Evolutionary conservation across 2,329 filamentous ascomycete species (phyloP).

Genomic region (Penicillium concentricum): DNA sequence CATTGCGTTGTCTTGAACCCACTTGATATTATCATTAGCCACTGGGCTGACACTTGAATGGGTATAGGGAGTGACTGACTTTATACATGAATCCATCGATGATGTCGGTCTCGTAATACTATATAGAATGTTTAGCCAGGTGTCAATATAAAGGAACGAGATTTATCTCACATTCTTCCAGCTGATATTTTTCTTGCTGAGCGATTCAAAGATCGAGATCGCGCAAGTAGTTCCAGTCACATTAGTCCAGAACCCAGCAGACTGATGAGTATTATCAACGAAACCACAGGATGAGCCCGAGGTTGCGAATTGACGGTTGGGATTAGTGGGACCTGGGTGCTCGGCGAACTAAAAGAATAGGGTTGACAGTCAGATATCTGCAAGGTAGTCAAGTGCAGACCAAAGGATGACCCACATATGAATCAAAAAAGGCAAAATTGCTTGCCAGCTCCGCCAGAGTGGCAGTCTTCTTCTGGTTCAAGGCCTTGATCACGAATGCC

Average conservation of each 20-base stretch:
- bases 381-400: neutral
- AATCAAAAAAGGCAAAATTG: slow-evolving; percentile 42
- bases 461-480: slow-evolving; percentile 35
- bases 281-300: slow-evolving; percentile 37
- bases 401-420: slow-evolving; percentile 27
- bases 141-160: neutral
- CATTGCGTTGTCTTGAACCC: slow-evolving; percentile 40
- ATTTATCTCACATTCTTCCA: slow-evolving; percentile 37
- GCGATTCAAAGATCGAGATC: slow-evolving; percentile 40
- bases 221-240: slow-evolving; percentile 36
- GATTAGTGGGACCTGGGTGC: slow-evolving; percentile 43
- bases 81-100: slow-evolving; percentile 39
- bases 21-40: slow-evolving; percentile 18
- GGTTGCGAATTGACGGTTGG: slow-evolving; percentile 43
- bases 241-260: slow-evolving; percentile 35
- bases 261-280: slow-evolving; percentile 33
- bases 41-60: neutral
- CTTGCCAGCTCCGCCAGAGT: slow-evolving; percentile 36
- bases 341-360: slow-evolving; percentile 34
- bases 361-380: slow-evolving; percentile 2
- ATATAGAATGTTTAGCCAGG: neutral
- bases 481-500: slow-evolving; percentile 41
- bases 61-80: slow-evolving; percentile 7
- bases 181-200: slow-evolving; percentile 36
- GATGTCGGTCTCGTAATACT: slow-evolving; percentile 42